Percentiles rank a stretch among this genome's conserved stretches.
These are phyloP conservation scores for Dothistroma pini DNA, from an alignment of 2,329 filamentous ascomycete genomes.

Conservation along the genomic window DNA sequence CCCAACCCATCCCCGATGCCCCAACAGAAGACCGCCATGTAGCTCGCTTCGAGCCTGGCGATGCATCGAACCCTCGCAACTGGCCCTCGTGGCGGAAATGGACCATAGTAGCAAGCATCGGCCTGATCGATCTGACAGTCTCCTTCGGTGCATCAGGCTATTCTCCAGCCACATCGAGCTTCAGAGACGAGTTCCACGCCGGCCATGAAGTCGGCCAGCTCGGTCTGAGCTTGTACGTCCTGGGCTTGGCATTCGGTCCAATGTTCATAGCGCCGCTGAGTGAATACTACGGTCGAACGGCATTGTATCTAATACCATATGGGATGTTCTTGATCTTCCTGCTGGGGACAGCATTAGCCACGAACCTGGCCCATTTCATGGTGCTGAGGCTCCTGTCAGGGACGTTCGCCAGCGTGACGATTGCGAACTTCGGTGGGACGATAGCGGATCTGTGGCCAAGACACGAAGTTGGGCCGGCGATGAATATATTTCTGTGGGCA, in stretches of 20 bases:
- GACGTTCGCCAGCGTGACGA: constrained; percentile 45
- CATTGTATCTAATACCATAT: constrained; percentile 42
- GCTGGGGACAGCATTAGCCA: constrained; percentile 42
- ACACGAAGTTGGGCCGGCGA: constrained; percentile 42
- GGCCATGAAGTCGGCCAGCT: constrained; percentile 42
- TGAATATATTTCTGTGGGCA: constrained; percentile 45
- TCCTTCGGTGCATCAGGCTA: constrained; percentile 47
- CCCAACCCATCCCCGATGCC: not conserved
- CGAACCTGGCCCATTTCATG: constrained; percentile 41
- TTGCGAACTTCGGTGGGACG: constrained; percentile 49
- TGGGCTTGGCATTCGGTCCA: constrained; percentile 47
- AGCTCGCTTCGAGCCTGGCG: constrained; percentile 34
- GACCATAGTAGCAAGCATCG: constrained; percentile 47
- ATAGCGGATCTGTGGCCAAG: constrained; percentile 51
- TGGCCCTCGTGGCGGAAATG: constrained; percentile 45
- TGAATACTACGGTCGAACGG: constrained; percentile 45
- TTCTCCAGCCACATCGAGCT: constrained; percentile 43
- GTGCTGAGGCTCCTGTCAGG: constrained; percentile 45
- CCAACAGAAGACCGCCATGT: not conserved
- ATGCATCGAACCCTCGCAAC: constrained; percentile 43
- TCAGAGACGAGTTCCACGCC: constrained; percentile 42
- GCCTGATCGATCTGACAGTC: constrained; percentile 23
- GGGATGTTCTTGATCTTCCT: constrained; percentile 43
- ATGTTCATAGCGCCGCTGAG: constrained; percentile 45
- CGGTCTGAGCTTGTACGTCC: constrained; percentile 46